phyloP scores from a whole-genome alignment of 768 basidiomycete genomes.

The Chalciporus piperatus region DNA sequence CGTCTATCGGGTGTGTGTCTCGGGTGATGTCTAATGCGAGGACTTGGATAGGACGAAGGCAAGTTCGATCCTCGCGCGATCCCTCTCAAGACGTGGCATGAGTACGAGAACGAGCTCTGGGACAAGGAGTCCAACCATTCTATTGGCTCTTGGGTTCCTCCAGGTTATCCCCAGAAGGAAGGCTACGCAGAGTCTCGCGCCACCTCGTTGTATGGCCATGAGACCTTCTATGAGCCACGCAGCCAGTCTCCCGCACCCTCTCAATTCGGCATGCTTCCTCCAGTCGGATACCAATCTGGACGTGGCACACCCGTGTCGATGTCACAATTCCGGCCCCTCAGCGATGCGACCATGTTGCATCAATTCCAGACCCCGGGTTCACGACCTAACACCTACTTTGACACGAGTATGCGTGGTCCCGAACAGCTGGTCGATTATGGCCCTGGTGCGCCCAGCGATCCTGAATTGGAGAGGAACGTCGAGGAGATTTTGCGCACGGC shows the following conservation, averaged over 20 bases:
- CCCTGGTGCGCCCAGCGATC: conserved; percentile 54
- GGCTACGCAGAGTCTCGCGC: conserved; percentile 77
- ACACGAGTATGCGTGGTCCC: conserved; percentile 51
- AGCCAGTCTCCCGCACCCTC: conserved; percentile 74
- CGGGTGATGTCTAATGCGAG: conserved; percentile 2
- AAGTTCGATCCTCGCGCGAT: conserved; percentile 94
- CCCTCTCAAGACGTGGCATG: conserved; percentile 95
- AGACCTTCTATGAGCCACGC: conserved; percentile 80
- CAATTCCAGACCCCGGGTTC: conserved; percentile 67
- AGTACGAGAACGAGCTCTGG: conserved; percentile 97
- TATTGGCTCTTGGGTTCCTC: conserved; percentile 90
- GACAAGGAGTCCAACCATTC: conserved; percentile 96
- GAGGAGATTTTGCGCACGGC: conserved; percentile 70
- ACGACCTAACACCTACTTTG: conserved; percentile 75
- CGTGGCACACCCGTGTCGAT: conserved; percentile 58
- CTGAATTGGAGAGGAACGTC: conserved; percentile 72
- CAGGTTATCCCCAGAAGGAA: conserved; percentile 57
- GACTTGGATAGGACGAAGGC: conserved; percentile 76
- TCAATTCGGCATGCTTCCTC: conserved; percentile 50
- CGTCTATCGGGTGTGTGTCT: neutral
- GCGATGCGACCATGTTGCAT: conserved; percentile 41
- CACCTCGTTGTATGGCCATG: conserved; percentile 81
- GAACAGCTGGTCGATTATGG: conserved; percentile 45
- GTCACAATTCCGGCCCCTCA: conserved; percentile 38
- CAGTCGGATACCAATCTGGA: conserved; percentile 75